Base-by-base conservation (phyloP, 2,329 filamentous ascomycete species). In the Fusarium oligoseptatum region DNA sequence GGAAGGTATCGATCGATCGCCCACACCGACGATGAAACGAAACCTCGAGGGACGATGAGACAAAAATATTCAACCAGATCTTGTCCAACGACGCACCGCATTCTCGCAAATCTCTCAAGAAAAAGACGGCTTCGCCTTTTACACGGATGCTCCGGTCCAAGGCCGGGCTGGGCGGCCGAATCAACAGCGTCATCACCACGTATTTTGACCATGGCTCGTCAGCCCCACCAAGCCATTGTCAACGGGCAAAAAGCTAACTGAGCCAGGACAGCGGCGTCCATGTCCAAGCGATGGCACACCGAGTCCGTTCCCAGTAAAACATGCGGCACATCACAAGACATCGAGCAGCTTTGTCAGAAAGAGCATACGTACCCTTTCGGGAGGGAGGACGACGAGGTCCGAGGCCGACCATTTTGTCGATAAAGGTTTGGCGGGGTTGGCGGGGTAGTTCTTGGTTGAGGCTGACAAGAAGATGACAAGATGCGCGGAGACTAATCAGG, bases 291-390 rank as follows among this genome's bases (percentile, higher is more conserved):
- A 43, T 45, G 34, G 50, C 15, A 32, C 11, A 48, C 60, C 27
- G 52, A 29, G 17, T 57, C 57, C 48, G 12, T 58, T 15, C 14
- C 32, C 61, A 24, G 57, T 20, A 27, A 39, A 41, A 34, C 61
- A 61, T 14, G 22, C 52, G 56, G 32, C 52, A 57, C 12, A 62
- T 37, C 48, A 57, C 43, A 14, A 48, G 36, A 68, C 24, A 55
- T 29, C 27, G 6, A 55, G 48, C 48, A 52, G 62, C 37, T 27
- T 48, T 17, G n/a, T 32, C 48, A 52, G 32, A 32, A 17, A 52
- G 72, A 68, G 64, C 68, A 71, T 73, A 89, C 91, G 83, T 89
- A 93, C 93, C 93, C 89, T 93, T 94, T 77, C 86, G 84, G 78
- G 85, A 86, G 77, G 85, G 85, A 75, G 85, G 86, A 80, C 83